phyloP scores from a whole-genome alignment of 768 basidiomycete genomes.

The Lentinus tigrinus region DNA sequence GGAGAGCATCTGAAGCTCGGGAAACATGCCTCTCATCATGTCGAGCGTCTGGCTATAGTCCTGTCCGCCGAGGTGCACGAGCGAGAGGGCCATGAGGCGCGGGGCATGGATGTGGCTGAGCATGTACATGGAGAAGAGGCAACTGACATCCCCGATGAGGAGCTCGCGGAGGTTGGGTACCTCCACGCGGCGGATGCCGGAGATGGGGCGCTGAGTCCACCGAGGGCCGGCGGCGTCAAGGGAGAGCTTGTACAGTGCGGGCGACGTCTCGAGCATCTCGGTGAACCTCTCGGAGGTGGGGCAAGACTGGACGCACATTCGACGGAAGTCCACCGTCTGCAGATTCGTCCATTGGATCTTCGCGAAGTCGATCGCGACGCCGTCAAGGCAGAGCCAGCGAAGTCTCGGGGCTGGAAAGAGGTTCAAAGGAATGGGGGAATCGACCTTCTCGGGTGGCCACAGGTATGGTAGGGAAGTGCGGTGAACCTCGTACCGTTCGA shows the following conservation, averaged over 20 bases:
- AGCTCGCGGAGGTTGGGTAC: constrained; percentile 53
- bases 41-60: constrained; percentile 52
- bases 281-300: constrained; percentile 53
- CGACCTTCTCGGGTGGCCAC: constrained; percentile 1
- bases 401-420: constrained; percentile 46
- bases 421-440: constrained; percentile 46
- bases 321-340: constrained; percentile 63
- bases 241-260: constrained; percentile 51
- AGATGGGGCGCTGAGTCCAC: constrained; percentile 11
- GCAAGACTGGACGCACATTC: constrained; percentile 50
- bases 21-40: constrained; percentile 47
- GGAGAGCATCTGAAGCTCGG: constrained; percentile 53
- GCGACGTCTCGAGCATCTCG: constrained; percentile 26
- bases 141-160: constrained; percentile 55
- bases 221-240: constrained; percentile 56
- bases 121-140: constrained; percentile 46
- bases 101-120: constrained; percentile 55
- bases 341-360: constrained; percentile 49
- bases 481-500: constrained; percentile 70
- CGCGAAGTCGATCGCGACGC: constrained; percentile 62
- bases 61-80: constrained; percentile 51
- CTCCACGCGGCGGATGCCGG: constrained; percentile 35
- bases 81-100: constrained; percentile 52
- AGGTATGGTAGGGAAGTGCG: constrained; percentile 35
- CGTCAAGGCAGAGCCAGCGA: constrained; percentile 52